Conservation (phyloP, 192 early-diverging fungal species). For the Cladochytrium replicatum region DNA sequence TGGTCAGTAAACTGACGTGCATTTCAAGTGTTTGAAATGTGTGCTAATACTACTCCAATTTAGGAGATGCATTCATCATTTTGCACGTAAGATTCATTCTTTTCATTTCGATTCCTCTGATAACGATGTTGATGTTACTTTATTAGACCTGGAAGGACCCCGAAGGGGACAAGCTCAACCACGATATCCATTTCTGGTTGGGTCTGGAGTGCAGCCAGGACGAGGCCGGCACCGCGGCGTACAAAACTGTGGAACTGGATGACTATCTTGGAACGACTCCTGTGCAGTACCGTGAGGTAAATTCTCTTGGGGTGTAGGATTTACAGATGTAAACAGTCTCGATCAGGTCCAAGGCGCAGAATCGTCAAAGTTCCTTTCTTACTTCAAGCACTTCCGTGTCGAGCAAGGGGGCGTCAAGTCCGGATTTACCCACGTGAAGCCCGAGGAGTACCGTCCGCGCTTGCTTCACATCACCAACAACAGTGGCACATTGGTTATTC, state of each 20-base stretch:
- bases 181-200: constrained; percentile 81
- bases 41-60: not conserved
- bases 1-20: constrained; percentile 33
- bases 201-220: constrained; percentile 63
- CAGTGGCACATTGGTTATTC: constrained; percentile 39
- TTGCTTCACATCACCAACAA: constrained; percentile 24
- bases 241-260: constrained; percentile 69
- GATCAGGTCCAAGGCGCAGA: constrained; percentile 54
- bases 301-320: too few species aligned
- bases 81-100: constrained; percentile 43
- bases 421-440: constrained; percentile 63
- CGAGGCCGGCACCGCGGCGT: constrained; percentile 68
- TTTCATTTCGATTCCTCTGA: constrained; percentile 2
- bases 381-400: constrained; percentile 51
- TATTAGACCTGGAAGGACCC: constrained; percentile 50
- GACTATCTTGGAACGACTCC: constrained; percentile 51
- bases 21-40: not conserved
- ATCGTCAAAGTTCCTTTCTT: constrained; percentile 52
- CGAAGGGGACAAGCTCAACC: constrained; percentile 47
- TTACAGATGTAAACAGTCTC: constrained; percentile 4
- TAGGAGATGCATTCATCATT: constrained; percentile 67
- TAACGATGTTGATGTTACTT: not conserved
- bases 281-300: constrained; percentile 69
- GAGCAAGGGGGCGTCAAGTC: constrained; percentile 56
- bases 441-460: constrained; percentile 32